Evolutionary conservation across 257 asterid species (phyloP).

Genomic region (Buddleja alternifolia): DNA sequence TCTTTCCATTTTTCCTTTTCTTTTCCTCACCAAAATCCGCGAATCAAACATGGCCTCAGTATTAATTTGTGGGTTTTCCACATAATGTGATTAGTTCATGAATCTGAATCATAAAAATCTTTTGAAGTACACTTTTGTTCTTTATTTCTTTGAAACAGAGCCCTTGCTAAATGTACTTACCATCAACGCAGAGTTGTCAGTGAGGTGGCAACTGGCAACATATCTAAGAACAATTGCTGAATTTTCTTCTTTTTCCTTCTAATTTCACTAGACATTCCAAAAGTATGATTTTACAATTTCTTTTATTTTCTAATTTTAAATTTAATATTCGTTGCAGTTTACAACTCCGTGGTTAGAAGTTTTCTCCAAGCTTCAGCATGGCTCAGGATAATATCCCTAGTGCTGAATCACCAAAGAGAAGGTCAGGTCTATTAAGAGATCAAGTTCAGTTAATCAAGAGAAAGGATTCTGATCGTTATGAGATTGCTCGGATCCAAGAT

Average conservation of each 20-base stretch:
- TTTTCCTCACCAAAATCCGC: too few species aligned
- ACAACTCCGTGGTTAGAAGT: conserved; percentile 16
- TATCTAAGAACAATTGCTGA: conserved; percentile 1
- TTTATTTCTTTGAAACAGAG: background rate
- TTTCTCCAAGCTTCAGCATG: conserved; percentile 43
- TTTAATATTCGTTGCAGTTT: conserved; percentile 6
- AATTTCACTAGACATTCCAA: background rate
- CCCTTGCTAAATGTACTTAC: background rate
- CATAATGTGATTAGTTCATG: too few species aligned
- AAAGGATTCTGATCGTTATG: conserved; percentile 76
- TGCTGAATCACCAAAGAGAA: conserved; percentile 81
- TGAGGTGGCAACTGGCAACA: background rate
- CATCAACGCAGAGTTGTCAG: background rate
- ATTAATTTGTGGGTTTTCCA: too few species aligned
- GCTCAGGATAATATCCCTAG: conserved; percentile 53
- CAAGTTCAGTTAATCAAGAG: conserved; percentile 85
- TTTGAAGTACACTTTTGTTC: background rate
- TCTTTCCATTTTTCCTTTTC: too few species aligned
- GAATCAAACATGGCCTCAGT: too few species aligned
- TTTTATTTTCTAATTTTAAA: background rate
- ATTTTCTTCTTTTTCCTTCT: too few species aligned
- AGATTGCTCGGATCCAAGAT: conserved; percentile 82
- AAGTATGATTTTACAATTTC: background rate
- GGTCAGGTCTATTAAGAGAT: conserved; percentile 82
- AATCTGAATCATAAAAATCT: too few species aligned